Percentiles rank a stretch among this genome's conserved stretches.
Evolutionary conservation across 2,329 filamentous ascomycete species (phyloP).

Genomic region (Cordyceps cateniannulata): DNA sequence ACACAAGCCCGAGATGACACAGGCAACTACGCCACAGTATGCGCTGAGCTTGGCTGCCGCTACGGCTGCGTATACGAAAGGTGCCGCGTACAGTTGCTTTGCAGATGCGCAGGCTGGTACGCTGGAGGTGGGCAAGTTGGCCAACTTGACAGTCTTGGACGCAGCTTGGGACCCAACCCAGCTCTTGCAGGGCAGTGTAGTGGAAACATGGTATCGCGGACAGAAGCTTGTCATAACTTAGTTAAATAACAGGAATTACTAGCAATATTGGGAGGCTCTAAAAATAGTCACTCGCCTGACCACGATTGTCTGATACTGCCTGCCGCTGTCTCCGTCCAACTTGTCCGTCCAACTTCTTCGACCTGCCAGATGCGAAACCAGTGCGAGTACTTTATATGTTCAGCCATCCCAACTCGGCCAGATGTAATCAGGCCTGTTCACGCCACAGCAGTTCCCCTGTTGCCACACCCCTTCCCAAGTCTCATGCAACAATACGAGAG

Average conservation of each 20-base stretch:
- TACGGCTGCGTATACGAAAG: conserved; percentile 42
- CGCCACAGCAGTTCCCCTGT: too few species aligned
- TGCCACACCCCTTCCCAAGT: too few species aligned
- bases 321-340: too few species aligned
- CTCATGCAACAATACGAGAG: too few species aligned
- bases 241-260: neutral
- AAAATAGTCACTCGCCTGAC: too few species aligned
- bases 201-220: conserved; percentile 41
- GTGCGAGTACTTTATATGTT: too few species aligned
- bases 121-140: conserved; percentile 43
- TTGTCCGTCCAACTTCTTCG: too few species aligned
- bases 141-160: conserved; percentile 44
- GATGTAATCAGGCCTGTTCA: too few species aligned
- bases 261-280: too few species aligned
- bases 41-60: conserved; percentile 42
- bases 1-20: conserved; percentile 31
- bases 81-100: conserved; percentile 46
- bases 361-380: too few species aligned
- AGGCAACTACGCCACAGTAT: conserved; percentile 43
- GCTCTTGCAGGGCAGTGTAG: conserved; percentile 38
- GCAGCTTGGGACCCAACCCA: conserved; percentile 42
- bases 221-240: neutral
- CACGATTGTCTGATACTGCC: too few species aligned
- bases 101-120: conserved; percentile 42
- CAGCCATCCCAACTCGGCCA: too few species aligned